These are phyloP conservation scores for Citrus sp. DNA, from an alignment of 345 rosid species.

Conservation along the genomic window DNA sequence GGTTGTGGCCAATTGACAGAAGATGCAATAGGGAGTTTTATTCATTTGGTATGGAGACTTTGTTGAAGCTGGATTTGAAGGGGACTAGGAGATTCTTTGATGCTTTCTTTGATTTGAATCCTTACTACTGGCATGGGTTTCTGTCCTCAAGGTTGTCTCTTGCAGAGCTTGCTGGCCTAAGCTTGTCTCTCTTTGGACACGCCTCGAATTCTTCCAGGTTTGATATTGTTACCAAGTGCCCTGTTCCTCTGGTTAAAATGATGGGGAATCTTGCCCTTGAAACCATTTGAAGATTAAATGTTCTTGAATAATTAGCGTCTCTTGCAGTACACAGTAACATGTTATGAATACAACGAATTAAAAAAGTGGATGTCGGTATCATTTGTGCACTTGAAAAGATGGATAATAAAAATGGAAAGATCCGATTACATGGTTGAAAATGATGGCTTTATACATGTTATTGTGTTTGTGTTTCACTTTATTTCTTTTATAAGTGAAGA, in stretches of 20 bases:
- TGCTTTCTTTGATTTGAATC: conserved; percentile 59
- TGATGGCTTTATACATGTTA: not conserved
- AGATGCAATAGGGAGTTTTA: conserved; percentile 37
- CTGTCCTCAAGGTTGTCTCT: conserved; percentile 56
- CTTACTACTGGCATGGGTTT: conserved; percentile 64
- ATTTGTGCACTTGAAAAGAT: not conserved
- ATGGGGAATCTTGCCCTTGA: conserved; percentile 55
- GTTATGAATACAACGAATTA: no score
- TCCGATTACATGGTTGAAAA: not conserved
- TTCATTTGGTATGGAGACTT: conserved; percentile 64
- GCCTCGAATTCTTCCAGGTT: conserved; percentile 46
- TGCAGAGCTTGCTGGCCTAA: conserved; percentile 35
- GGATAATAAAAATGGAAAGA: not conserved
- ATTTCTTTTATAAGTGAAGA: no score
- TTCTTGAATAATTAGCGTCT: not conserved
- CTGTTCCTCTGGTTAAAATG: conserved; percentile 50
- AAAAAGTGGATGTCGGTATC: no score
- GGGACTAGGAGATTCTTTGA: conserved; percentile 56
- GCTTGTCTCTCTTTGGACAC: conserved; percentile 43
- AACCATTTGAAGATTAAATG: conserved; percentile 25
- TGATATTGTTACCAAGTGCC: conserved; percentile 60
- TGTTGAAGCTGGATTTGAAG: conserved; percentile 52
- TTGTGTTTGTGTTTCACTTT: no score
- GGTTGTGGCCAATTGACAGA: not conserved
- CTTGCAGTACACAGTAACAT: no score